These are phyloP conservation scores for Antitrichia curtipendula DNA, from an alignment of 225 moss, liverwort and hornwort species.

Conservation along the genomic window DNA sequence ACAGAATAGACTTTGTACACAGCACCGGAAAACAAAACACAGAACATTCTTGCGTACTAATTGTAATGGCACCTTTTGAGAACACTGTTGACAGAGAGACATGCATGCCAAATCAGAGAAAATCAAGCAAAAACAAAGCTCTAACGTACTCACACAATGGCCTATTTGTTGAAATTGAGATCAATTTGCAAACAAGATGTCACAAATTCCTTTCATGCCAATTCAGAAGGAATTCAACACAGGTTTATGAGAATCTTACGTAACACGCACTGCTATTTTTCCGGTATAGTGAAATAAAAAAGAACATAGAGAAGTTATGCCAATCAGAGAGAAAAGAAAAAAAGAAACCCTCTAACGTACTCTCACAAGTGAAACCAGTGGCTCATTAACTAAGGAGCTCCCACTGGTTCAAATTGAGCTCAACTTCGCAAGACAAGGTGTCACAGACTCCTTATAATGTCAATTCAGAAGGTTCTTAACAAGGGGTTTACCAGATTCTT, in stretches of 20 bases:
- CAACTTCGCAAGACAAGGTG: not conserved
- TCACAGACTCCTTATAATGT: not conserved
- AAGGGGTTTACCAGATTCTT: not conserved
- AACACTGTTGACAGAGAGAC: not conserved
- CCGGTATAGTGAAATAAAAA: not conserved
- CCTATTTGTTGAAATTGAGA: not conserved
- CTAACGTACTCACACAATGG: not conserved
- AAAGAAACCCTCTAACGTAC: not conserved
- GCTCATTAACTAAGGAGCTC: not conserved
- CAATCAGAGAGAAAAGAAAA: not conserved
- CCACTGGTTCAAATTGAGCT: not conserved
- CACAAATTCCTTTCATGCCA: not conserved
- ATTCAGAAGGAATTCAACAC: not conserved
- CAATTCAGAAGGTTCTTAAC: not conserved
- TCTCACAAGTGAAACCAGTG: not conserved
- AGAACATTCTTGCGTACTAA: not conserved
- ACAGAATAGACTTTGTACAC: not conserved
- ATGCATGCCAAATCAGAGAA: not conserved
- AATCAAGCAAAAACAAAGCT: not conserved
- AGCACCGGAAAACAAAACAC: not conserved
- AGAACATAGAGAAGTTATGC: not conserved
- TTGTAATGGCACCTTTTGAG: not conserved
- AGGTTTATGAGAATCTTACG: not conserved
- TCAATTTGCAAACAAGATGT: not conserved
- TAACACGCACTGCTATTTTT: not conserved